Evolutionary conservation across 2,329 filamentous ascomycete species (phyloP).

Genomic region (Magnaporthiopsis poae): DNA sequence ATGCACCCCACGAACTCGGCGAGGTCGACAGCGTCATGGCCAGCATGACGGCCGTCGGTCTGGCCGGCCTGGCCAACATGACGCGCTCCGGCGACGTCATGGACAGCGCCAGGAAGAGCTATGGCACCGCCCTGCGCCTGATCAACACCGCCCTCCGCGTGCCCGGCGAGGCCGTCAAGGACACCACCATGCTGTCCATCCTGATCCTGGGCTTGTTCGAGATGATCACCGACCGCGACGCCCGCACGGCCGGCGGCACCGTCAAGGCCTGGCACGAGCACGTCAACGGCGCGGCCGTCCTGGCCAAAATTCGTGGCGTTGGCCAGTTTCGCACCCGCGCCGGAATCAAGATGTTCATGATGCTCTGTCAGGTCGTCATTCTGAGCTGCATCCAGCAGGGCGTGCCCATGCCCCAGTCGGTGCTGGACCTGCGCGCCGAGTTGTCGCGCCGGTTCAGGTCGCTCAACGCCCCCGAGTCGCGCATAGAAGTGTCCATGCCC

Average conservation of each 20-base stretch:
- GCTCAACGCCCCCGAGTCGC: slow-evolving; percentile 27
- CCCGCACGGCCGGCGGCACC: slow-evolving; percentile 34
- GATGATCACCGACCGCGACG: slow-evolving; percentile 37
- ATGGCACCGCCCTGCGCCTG: slow-evolving; percentile 39
- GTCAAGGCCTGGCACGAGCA: slow-evolving; percentile 44
- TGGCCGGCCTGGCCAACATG: slow-evolving; percentile 40
- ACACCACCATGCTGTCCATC: slow-evolving; percentile 43
- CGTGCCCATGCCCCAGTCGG: slow-evolving; percentile 35
- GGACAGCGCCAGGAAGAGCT: slow-evolving; percentile 39
- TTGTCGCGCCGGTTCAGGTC: slow-evolving; percentile 22
- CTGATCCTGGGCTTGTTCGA: slow-evolving; percentile 47
- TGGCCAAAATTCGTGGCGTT: slow-evolving; percentile 39
- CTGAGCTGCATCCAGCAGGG: slow-evolving; percentile 42
- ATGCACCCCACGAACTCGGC: slow-evolving; percentile 12
- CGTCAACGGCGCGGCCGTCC: slow-evolving; percentile 40
- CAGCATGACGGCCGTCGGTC: slow-evolving; percentile 45
- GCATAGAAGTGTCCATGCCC: slow-evolving; percentile 33
- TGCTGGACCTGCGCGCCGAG: slow-evolving; percentile 36
- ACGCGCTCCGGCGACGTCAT: slow-evolving; percentile 32
- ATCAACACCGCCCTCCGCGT: slow-evolving; percentile 40
- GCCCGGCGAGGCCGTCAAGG: slow-evolving; percentile 33
- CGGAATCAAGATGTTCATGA: slow-evolving; percentile 43
- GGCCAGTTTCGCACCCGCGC: slow-evolving; percentile 35
- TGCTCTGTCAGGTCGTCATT: slow-evolving; percentile 41
- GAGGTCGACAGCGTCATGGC: slow-evolving; percentile 37